Base-by-base conservation (phyloP, 2,329 filamentous ascomycete genomes). In the Pseudogymnoascus sp. region DNA sequence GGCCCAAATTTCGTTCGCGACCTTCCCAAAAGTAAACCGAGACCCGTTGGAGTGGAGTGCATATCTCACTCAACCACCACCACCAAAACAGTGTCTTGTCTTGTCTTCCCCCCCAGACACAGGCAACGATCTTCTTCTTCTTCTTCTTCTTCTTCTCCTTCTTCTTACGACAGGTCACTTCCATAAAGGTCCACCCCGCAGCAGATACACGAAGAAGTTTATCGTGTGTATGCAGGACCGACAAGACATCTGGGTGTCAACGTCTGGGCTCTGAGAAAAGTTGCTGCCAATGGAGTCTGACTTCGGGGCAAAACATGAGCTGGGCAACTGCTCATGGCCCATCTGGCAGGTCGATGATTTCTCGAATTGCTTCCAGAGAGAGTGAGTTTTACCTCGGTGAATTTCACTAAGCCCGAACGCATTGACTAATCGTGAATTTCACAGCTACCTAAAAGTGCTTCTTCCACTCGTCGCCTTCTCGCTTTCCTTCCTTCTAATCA, bases 381-480 rank as follows among this genome's bases (percentile, higher is more conserved):
- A 91, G 88, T 91, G 77, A 74, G 88, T 81, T 16, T 25, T 62
- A 63, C 25, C 28, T 16, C 18, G 34, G 23, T 5, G 23, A 11
- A 3, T n/a, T n/a, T 8, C 23, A n/a, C 16, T 28, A 56, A 34
- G 25, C 4, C n/a, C 5, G 25, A 56, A 56, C 28, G 14, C 49
- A 56, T 21, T 56, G 28, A 18, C 68, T 72, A 37, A 71, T 64
- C 63, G 59, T 65, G 43, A 34, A 12, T 62, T 64, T 12, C 67
- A 65, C 73, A 93, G 90, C 75, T 93, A 90, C 75, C 83, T 96
- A 62, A 88, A 90, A 75, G 85, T 90, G 65, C 79, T 96, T 56
- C 81, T 97, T 62, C 95, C 95, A 62, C 79, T 95, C 65, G 77
- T 87, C 65, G 80, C 88, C 64, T 84, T 92, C 75, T 82, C 77